A percentile compares a stretch with the other conserved stretches of the same genome.
phyloP scores from a whole-genome alignment of 2,329 filamentous ascomycete genomes.

The Pezicula rhizophila region DNA sequence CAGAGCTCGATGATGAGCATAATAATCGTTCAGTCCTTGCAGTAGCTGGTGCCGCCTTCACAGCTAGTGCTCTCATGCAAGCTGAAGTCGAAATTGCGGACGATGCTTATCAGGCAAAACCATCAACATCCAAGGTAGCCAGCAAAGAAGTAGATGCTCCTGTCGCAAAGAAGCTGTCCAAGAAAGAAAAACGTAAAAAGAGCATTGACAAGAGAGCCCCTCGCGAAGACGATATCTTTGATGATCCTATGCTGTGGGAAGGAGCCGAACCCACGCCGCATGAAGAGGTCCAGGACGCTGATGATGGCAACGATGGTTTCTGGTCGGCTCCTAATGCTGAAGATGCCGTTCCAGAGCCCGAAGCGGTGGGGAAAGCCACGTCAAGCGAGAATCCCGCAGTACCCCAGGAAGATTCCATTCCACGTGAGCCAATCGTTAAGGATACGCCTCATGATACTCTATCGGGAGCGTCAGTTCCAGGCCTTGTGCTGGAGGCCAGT shows the following conservation, averaged over 20 bases:
- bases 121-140: conserved; percentile 29
- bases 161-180: conserved; percentile 27
- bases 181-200: conserved; percentile 33
- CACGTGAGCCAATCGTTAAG: too few species aligned
- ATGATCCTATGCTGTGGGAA: conserved; percentile 40
- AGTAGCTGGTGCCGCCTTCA: conserved; percentile 11
- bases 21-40: conserved; percentile 10
- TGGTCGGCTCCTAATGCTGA: conserved; percentile 26
- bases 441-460: too few species aligned
- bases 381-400: neutral
- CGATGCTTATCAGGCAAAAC: neutral
- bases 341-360: conserved; percentile 8
- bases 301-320: conserved; percentile 24
- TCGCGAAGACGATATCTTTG: conserved; percentile 37
- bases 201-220: conserved; percentile 33
- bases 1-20: conserved; percentile 17
- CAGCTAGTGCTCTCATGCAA: conserved; percentile 12
- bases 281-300: conserved; percentile 19
- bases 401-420: neutral
- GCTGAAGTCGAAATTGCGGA: conserved; percentile 5
- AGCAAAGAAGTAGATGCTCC: conserved; percentile 31
- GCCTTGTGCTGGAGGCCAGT: too few species aligned
- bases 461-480: too few species aligned
- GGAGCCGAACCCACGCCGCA: conserved; percentile 31
- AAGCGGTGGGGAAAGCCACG: conserved; percentile 1